phyloP scores from a whole-genome alignment of 768 basidiomycete species.

The Mycena crocata region DNA sequence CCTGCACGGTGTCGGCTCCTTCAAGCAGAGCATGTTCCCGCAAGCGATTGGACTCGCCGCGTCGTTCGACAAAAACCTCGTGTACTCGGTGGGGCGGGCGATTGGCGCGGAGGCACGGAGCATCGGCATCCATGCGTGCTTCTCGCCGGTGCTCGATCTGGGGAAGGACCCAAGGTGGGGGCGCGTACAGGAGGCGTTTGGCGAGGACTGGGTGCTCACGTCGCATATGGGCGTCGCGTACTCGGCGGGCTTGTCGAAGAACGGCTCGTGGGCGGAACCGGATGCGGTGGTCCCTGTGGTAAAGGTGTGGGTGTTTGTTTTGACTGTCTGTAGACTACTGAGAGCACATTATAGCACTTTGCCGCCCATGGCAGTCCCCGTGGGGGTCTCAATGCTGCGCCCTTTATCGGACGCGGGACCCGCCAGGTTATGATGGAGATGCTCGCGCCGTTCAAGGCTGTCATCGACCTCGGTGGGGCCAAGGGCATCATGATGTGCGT shows the following conservation, averaged over 20 bases:
- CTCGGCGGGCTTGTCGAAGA: constrained; percentile 39
- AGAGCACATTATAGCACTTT: constrained; percentile 35
- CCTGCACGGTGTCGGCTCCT: constrained; percentile 41
- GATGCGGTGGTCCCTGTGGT: constrained; percentile 42
- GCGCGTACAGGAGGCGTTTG: constrained; percentile 40
- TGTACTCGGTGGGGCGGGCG: constrained; percentile 37
- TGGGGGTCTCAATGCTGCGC: constrained; percentile 39
- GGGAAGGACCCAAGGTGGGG: constrained; percentile 44
- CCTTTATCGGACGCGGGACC: constrained; percentile 35
- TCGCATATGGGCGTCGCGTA: constrained; percentile 40
- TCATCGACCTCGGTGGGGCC: constrained; percentile 37
- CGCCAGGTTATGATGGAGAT: constrained; percentile 40
- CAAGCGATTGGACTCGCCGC: constrained; percentile 39
- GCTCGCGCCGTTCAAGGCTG: constrained; percentile 41
- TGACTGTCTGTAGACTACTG: neutral
- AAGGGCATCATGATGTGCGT: constrained; percentile 40
- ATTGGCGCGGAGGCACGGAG: constrained; percentile 39
- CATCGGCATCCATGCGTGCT: constrained; percentile 41
- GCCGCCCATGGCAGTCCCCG: constrained; percentile 39
- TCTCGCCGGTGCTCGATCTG: constrained; percentile 40
- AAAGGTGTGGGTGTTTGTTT: constrained; percentile 29
- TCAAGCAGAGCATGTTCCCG: constrained; percentile 41
- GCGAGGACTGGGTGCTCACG: constrained; percentile 41
- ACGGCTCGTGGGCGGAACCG: constrained; percentile 36
- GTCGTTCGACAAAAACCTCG: constrained; percentile 37